A percentile compares a stretch with the other conserved stretches of the same genome.
These are phyloP conservation scores for Hygrocybe coccinea DNA, from an alignment of 768 basidiomycete species.

Conservation along the genomic window DNA sequence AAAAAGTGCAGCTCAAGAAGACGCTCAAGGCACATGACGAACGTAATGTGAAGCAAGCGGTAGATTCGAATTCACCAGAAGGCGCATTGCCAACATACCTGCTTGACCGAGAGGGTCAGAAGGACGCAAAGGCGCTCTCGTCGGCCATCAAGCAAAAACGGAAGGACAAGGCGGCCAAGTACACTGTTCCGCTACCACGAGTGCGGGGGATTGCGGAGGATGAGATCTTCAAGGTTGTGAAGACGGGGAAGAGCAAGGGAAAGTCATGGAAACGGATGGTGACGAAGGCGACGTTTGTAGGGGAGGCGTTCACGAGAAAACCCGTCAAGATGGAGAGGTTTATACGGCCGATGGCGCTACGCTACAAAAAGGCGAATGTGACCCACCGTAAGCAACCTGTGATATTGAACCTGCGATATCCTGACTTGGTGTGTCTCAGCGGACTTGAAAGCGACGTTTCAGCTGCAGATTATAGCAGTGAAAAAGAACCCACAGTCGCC, in stretches of 20 bases:
- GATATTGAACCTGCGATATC: not conserved
- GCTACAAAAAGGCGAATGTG: constrained; percentile 97
- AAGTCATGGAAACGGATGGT: constrained; percentile 99
- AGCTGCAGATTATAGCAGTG: constrained; percentile 93
- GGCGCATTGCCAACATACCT: constrained; percentile 93
- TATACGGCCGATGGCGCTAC: constrained; percentile 93
- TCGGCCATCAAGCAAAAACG: constrained; percentile 97
- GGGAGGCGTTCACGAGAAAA: constrained; percentile 95
- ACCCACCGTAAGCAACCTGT: constrained; percentile 77
- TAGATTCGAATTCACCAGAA: constrained; percentile 75
- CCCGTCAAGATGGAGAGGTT: constrained; percentile 99
- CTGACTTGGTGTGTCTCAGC: constrained; percentile 43
- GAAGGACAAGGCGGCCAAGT: constrained; percentile 99
- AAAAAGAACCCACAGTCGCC: constrained; percentile 99
- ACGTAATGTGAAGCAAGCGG: constrained; percentile 93
- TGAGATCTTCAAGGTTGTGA: constrained; percentile 99
- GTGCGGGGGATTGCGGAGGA: constrained; percentile 98
- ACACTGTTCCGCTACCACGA: constrained; percentile 92
- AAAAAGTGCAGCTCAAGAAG: constrained; percentile 98
- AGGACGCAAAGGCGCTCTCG: constrained; percentile 94
- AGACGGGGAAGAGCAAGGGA: constrained; percentile 92
- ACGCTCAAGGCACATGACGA: constrained; percentile 99
- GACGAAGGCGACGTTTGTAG: constrained; percentile 98
- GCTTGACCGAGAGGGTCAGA: constrained; percentile 95
- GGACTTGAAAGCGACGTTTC: constrained; percentile 97